Conservation (phyloP, 306 rosid genomes). For the Spatholobus suberectus region DNA sequence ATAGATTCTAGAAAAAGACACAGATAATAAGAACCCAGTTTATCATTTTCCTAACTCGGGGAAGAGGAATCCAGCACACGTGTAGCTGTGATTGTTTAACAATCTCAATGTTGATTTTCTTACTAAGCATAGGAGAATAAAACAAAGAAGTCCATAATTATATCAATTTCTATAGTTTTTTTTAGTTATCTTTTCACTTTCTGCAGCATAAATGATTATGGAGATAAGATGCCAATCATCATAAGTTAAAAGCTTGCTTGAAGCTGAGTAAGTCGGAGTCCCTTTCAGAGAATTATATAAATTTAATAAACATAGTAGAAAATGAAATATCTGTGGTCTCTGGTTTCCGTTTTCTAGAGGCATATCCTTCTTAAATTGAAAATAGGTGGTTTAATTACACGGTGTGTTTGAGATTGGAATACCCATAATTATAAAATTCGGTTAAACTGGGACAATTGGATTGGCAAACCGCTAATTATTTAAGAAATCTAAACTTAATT, state of each 20-base stretch:
- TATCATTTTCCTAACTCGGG: background rate
- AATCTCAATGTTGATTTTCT: background rate
- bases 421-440: background rate
- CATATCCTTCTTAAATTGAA: background rate
- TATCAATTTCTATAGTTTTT: background rate
- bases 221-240: background rate
- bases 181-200: background rate
- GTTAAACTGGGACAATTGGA: background rate
- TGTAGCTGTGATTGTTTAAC: background rate
- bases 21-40: background rate
- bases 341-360: background rate
- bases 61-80: background rate
- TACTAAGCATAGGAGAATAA: conserved; percentile 1
- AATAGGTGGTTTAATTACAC: background rate
- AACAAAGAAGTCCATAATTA: background rate
- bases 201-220: background rate
- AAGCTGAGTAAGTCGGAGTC: background rate
- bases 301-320: background rate
- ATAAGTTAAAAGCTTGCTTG: background rate
- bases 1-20: background rate
- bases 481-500: too few relatives aligned
- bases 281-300: background rate
- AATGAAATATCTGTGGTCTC: background rate
- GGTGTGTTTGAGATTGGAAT: background rate
- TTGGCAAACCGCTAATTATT: background rate